Evolutionary conservation across 495 filamentous ascomycete genomes (phyloP).

Genomic region (Neurospora sp.): DNA sequence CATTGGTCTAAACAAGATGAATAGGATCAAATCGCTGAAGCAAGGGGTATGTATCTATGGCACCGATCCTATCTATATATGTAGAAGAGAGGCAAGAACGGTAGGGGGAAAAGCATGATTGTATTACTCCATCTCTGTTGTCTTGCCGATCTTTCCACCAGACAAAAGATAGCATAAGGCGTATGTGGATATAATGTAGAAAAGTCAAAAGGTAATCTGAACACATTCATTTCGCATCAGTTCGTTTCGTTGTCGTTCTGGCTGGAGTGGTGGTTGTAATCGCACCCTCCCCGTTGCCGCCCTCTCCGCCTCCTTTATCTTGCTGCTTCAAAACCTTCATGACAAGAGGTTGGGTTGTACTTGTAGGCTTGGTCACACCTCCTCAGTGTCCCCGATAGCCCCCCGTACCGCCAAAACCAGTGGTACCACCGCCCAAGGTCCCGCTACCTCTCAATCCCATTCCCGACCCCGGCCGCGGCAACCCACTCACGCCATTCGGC

Average conservation of each 20-base stretch:
- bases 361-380: background rate
- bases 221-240: background rate
- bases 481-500: constrained; percentile 17
- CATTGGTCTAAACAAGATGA: background rate
- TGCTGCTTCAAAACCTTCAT: background rate
- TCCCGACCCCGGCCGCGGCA: constrained; percentile 34
- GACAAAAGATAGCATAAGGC: background rate
- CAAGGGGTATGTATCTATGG: background rate
- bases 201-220: background rate
- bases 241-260: background rate
- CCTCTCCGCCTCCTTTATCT: background rate
- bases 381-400: constrained; percentile 6
- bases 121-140: background rate
- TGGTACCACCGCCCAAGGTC: constrained; percentile 66
- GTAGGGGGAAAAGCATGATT: background rate
- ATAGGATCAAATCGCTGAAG: background rate
- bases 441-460: constrained; percentile 37
- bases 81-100: background rate
- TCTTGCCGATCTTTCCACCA: background rate
- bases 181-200: background rate
- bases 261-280: background rate
- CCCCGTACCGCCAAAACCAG: constrained; percentile 20
- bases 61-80: background rate
- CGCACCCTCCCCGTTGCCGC: background rate
- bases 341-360: background rate